phyloP scores from a whole-genome alignment of 495 filamentous ascomycete genomes.

The Choiromyces venosus region DNA sequence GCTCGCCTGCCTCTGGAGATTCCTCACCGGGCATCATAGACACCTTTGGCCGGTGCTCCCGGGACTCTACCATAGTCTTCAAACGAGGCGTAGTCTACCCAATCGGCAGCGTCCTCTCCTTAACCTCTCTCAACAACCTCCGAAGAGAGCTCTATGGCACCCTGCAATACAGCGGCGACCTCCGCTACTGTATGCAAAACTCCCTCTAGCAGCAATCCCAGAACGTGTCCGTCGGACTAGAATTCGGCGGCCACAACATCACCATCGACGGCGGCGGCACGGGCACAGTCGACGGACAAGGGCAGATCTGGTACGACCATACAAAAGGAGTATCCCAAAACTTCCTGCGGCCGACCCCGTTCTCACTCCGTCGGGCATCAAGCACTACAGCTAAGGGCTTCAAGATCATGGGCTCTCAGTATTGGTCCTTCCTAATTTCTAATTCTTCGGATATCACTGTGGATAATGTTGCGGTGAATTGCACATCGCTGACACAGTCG shows the following conservation, averaged over 20 bases:
- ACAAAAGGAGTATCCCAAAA: constrained; percentile 10
- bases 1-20: too few species aligned
- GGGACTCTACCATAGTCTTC: too few species aligned
- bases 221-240: constrained; percentile 45
- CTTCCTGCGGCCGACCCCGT: constrained; percentile 24
- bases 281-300: constrained; percentile 22
- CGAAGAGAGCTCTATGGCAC: background rate
- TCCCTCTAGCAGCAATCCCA: constrained; percentile 46
- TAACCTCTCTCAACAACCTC: background rate
- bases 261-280: constrained; percentile 20
- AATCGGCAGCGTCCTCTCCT: background rate
- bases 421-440: constrained; percentile 23
- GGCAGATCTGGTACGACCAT: constrained; percentile 32
- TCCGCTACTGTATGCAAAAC: constrained; percentile 46
- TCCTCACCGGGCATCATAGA: too few species aligned
- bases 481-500: constrained; percentile 13
- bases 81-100: too few species aligned
- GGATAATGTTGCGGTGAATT: too few species aligned
- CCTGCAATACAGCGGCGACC: constrained; percentile 28
- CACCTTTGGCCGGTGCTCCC: too few species aligned
- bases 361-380: constrained; percentile 21
- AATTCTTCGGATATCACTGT: constrained; percentile 12
- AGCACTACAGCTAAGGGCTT: constrained; percentile 17
- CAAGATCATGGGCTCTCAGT: constrained; percentile 12
- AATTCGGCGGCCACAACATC: constrained; percentile 46